Evolutionary conservation across 345 rosid genomes (phyloP).

Genomic region (Eucalyptus cladocalyx): DNA sequence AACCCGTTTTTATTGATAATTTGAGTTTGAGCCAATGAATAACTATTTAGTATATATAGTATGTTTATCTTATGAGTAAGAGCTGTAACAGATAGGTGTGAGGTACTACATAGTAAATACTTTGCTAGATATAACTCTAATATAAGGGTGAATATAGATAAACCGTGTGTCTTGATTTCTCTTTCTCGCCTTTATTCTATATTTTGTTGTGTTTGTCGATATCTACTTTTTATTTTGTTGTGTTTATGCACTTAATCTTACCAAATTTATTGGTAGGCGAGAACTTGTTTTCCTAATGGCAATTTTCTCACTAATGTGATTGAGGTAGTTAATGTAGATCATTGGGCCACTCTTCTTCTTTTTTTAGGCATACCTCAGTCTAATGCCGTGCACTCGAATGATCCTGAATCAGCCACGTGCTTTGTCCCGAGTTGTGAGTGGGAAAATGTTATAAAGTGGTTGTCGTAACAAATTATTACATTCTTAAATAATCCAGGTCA

Average conservation of each 20-base stretch:
- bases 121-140: background rate
- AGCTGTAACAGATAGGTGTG: fast-evolving
- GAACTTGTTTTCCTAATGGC: too few relatives aligned
- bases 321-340: background rate
- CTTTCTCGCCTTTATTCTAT: fast-evolving
- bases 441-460: background rate
- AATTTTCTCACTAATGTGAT: background rate
- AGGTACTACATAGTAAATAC: background rate
- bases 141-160: fast-evolving
- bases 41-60: too few relatives aligned
- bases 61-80: too few relatives aligned
- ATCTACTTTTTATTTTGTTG: too few relatives aligned
- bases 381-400: background rate
- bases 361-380: background rate
- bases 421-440: background rate
- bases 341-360: background rate
- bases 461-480: background rate
- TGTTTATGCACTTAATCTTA: fast-evolving
- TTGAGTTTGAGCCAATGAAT: too few relatives aligned
- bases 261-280: too few relatives aligned
- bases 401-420: background rate
- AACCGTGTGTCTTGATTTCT: fast-evolving
- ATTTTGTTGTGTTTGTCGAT: too few relatives aligned
- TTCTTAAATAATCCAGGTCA: background rate
- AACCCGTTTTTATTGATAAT: too few relatives aligned